Evolutionary conservation across 2,329 filamentous ascomycete genomes (phyloP), one percentile per base, ranked within the genome.

Genomic region (Blumeriella jaapii): DNA sequence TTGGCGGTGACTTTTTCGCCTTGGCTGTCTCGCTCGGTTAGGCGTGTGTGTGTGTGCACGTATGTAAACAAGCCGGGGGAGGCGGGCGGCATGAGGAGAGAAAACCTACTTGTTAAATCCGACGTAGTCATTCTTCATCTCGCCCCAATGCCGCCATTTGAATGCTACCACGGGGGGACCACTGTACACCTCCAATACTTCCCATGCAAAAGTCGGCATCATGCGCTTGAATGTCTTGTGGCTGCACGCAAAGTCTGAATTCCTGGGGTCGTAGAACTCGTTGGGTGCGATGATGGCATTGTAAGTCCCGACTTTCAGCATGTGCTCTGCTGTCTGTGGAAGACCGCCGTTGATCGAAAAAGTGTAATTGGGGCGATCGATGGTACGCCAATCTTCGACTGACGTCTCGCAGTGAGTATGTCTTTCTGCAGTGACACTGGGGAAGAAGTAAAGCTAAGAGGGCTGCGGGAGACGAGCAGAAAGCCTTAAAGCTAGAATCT

Each of bases 181-280:
- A 41, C 68, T 71, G 51, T 78, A 80, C 2, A 81, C 74, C 53
- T 80, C 76, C 11, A 78, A 53, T 1, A 81, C 74, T 57, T 81
- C 77, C 74, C 76, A 82, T 0, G 75, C 76, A 55, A 82, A 81
- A 0, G 67, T 74, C 0, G 76, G 76, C 75, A 82, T 81, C 74
- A 80, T 80, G 34, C 73, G 62, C 60, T 80, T 80, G 56, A 82
- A 81, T 0, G 72, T 73, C 62, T 80, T 79, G 61, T 82, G 76
- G 50, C 71, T 78, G 3, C 62, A 64, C 1, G 67, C 64, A 47
- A 81, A 80, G 54, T 76, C 72, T 3, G 67, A 73, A 39, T 71
- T 64, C 31, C 62, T 62, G 0, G 76, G 71, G 44, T 69, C 69
- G 56, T 81, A 81, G 60, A 69, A 80, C 52, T 74, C 65, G 51